Percentiles rank a stretch among this genome's conserved stretches.
Conservation (phyloP, 257 asterid genomes). For the Petrea volubilis region DNA sequence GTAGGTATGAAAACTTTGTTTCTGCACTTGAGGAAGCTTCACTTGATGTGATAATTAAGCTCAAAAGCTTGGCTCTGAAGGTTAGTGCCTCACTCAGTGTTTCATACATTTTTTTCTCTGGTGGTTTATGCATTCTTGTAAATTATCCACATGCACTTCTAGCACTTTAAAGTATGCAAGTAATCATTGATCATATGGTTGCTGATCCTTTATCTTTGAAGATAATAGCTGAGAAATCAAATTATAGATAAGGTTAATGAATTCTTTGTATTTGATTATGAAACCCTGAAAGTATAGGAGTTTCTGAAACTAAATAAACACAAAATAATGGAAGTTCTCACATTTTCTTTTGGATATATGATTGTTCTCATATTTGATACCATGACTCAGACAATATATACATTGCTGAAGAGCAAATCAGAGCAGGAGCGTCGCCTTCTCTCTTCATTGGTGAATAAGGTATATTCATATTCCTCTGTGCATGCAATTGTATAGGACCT, state of each 20-base stretch:
- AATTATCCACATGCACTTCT: background rate
- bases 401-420: constrained; percentile 82
- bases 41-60: constrained; percentile 70
- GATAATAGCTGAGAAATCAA: background rate
- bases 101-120: too few relatives aligned
- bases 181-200: background rate
- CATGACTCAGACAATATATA: constrained; percentile 60
- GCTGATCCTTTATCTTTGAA: background rate
- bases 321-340: background rate
- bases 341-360: constrained; percentile 26
- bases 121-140: background rate
- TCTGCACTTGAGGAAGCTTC: constrained; percentile 90
- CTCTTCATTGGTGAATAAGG: constrained; percentile 88
- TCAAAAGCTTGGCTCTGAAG: constrained; percentile 92
- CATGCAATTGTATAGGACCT: background rate
- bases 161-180: background rate
- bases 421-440: constrained; percentile 93
- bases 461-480: constrained; percentile 22
- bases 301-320: background rate
- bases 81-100: constrained; percentile 39
- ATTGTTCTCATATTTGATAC: too few relatives aligned
- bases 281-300: background rate
- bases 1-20: constrained; percentile 77
- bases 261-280: background rate
- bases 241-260: background rate